Conservation (phyloP, 768 basidiomycete species). For the Boletus subparvulus region DNA sequence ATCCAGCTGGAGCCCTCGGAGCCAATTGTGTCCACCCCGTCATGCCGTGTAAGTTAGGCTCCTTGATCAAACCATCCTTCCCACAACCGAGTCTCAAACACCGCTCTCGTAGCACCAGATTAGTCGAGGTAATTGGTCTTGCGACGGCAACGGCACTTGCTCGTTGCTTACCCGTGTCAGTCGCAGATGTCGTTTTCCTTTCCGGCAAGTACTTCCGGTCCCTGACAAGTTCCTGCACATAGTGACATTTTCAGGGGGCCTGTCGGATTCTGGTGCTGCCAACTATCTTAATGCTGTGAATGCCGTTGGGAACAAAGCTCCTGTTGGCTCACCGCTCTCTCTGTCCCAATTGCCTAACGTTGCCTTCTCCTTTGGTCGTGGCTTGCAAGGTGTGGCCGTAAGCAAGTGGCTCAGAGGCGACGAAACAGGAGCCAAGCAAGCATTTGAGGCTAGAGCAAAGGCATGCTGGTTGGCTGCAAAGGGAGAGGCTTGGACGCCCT, state of each 20-base stretch:
- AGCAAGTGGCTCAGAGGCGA: conserved; percentile 48
- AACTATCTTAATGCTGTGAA: conserved; percentile 45
- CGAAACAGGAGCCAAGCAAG: conserved; percentile 37
- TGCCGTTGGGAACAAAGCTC: conserved; percentile 35
- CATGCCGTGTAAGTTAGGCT: conserved; percentile 30
- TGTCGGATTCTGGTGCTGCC: conserved; percentile 41
- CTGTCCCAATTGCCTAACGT: conserved; percentile 43
- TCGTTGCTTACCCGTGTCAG: conserved; percentile 44
- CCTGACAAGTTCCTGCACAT: not conserved
- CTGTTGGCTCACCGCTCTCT: conserved; percentile 28
- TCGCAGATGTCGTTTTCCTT: conserved; percentile 50
- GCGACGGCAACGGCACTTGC: conserved; percentile 47
- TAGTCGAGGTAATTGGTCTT: conserved; percentile 43
- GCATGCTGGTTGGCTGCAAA: conserved; percentile 43
- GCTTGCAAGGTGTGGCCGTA: conserved; percentile 51
- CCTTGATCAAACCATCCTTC: conserved; percentile 53
- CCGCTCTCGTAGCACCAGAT: conserved; percentile 36
- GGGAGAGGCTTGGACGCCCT: conserved; percentile 27
- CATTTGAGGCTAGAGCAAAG: conserved; percentile 44
- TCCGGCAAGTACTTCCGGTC: conserved; percentile 37
- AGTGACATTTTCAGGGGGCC: conserved; percentile 36
- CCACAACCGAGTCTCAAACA: conserved; percentile 48
- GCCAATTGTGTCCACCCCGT: too few relatives aligned
- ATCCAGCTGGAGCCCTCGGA: too few relatives aligned
- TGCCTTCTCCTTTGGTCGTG: conserved; percentile 51